Evolutionary conservation across 2,329 filamentous ascomycete genomes (phyloP).

Genomic region (Calonectria henricotiae): DNA sequence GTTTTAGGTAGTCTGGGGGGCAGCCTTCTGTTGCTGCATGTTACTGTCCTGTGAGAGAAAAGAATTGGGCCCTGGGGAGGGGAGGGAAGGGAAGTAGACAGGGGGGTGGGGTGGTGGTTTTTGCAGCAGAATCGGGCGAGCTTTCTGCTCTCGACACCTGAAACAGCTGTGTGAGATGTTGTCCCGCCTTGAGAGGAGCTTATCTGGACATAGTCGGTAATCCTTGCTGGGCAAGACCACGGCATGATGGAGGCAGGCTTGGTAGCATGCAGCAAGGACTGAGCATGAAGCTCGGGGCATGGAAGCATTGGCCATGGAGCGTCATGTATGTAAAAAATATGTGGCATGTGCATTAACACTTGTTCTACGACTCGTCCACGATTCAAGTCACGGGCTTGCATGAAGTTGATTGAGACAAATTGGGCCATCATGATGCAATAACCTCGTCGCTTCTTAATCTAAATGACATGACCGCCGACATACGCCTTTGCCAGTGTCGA

Average conservation of each 20-base stretch:
- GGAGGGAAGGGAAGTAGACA: too few species aligned
- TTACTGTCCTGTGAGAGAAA: neutral
- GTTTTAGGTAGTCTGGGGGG: neutral
- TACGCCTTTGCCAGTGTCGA: neutral
- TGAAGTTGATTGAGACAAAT: constrained; percentile 10
- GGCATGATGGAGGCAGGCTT: neutral
- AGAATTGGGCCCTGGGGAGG: neutral
- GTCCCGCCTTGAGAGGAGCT: constrained; percentile 7
- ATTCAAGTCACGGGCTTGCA: neutral
- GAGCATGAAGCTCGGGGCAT: constrained; percentile 4
- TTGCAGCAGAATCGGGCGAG: constrained; percentile 10
- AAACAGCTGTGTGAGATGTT: constrained; percentile 10
- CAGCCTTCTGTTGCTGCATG: neutral
- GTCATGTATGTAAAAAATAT: constrained; percentile 7
- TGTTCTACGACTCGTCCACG: neutral
- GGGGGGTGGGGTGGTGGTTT: too few species aligned
- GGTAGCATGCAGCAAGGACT: constrained; percentile 4
- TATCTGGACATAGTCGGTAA: neutral
- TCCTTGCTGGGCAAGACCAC: constrained; percentile 9
- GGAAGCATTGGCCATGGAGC: constrained; percentile 1
- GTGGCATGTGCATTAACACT: constrained; percentile 16
- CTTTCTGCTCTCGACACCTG: constrained; percentile 9
- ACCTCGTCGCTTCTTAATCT: neutral
- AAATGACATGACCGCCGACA: too few species aligned
- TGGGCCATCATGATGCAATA: neutral